Evolutionary conservation across 1,284 basidiomycete genomes (phyloP).

Genomic region (Ustilago bromivora): DNA sequence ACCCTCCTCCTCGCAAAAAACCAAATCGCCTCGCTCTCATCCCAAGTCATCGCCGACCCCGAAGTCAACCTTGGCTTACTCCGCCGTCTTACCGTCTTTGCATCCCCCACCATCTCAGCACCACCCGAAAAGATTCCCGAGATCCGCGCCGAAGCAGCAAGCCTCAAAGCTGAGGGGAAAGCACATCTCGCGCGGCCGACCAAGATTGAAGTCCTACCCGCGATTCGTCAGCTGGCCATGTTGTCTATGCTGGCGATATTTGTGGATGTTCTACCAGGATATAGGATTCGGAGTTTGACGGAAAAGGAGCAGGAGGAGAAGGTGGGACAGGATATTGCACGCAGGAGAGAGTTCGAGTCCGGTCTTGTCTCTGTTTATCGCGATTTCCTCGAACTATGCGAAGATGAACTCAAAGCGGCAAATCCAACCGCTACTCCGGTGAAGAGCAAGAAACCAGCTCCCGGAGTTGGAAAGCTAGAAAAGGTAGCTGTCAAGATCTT

Average conservation of each 20-base stretch:
- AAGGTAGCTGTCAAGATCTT: constrained; percentile 79
- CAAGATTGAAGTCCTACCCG: constrained; percentile 76
- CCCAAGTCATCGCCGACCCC: constrained; percentile 64
- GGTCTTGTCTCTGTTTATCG: constrained; percentile 92
- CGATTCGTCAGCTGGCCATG: constrained; percentile 88
- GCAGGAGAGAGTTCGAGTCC: constrained; percentile 94
- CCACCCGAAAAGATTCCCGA: constrained; percentile 47
- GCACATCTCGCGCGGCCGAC: constrained; percentile 18
- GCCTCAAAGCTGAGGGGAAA: constrained; percentile 71
- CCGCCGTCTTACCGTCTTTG: constrained; percentile 60
- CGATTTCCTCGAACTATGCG: constrained; percentile 84
- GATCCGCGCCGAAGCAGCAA: constrained; percentile 34
- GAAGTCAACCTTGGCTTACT: constrained; percentile 64
- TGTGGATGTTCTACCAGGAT: constrained; percentile 89
- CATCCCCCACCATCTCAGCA: constrained; percentile 24
- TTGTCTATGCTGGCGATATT: constrained; percentile 93
- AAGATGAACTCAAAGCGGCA: constrained; percentile 81
- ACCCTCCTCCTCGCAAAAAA: constrained; percentile 59
- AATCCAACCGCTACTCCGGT: not conserved
- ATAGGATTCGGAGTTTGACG: constrained; percentile 84
- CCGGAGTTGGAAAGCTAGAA: constrained; percentile 65
- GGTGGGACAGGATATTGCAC: constrained; percentile 90
- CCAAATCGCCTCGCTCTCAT: constrained; percentile 67
- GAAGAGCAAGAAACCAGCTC: constrained; percentile 2
- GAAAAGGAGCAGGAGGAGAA: constrained; percentile 92